Base-by-base conservation (phyloP, 1,139 yeast genomes). In the Blastobotrys indianensis region DNA sequence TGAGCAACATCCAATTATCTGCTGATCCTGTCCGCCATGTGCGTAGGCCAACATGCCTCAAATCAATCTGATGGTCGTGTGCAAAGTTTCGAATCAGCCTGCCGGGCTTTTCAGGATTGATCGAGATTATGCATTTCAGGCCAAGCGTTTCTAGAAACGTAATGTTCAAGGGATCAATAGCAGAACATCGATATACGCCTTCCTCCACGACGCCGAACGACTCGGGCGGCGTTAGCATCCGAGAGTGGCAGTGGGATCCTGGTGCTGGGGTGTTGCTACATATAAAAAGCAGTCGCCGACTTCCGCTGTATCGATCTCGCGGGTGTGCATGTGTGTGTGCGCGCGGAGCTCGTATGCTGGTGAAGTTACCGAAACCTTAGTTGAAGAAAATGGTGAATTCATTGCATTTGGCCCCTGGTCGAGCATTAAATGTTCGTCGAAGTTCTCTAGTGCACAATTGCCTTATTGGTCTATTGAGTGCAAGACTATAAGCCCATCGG, bases 101-200 rank as follows among this genome's bases (percentile, higher is more conserved):
- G 2, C 82, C 74, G 3, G 85, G 85, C 49, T 75, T 72, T 49
- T 77, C 84, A 2, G 82, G 80, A 60, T 79, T 80, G 25, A 80
- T 60, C 17, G 77, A 66, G 3, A 80, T 62, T 38, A 92, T 83
- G 6, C 92, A 82, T 51, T 80, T 80, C 46, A 92, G 70, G 48
- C 82, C 75, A 46, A 92, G 70, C 51, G 87, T 84, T 50, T 77
- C 73, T 25, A 92, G 66, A 59, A 90, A 90, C 44, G 87, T 80
- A 60, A 86, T 85, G 64, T 86, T 85, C 48, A 85, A 79, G 20
- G 85, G 80, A 42, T 74, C 78, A 8, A 78, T 57, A 48, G 75
- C 72, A 28, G 79, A 67, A 55, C 83, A 78, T 41, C 85, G 67
- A 62, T 76, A 78, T 10, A 79, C 62, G 0, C 80, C 82, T 15